Base-by-base conservation (phyloP, 2,329 filamentous ascomycete genomes). In the Dryadomyces quercus-mongolicae region DNA sequence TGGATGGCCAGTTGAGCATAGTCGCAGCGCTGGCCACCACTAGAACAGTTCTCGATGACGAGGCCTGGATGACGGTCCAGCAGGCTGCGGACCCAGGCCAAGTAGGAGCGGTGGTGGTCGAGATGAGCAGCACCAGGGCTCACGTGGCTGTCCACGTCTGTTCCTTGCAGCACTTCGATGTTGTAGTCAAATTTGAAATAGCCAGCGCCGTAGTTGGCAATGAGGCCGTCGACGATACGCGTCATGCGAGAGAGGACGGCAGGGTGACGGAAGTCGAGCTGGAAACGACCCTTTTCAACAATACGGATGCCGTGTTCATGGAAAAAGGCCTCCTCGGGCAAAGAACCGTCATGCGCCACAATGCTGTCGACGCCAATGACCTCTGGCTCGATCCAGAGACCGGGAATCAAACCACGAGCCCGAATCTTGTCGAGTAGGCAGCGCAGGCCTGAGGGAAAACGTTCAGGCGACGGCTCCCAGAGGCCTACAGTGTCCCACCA, bases 181-280 rank as follows among this genome's bases (percentile, higher is more conserved):
- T 69, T 69, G 55, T 68, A 68, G 55, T 69, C 67, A 45, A 68
- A 68, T 45, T 68, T 69, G 60, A 68, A 68, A 49, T 65, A 68
- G 0, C 65, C 62, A 4, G 59, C 64, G 0, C 64, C 65, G 15
- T 63, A 66, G 1, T 66, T 46, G 2, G 44, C 38, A 0, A 68
- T 60, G 0, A 65, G 57, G 0, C 58, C 51, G 18, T 64, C 57
- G 10, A 68, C 57, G 9, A 67, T 56, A 2, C 47, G 38, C 6
- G 61, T 55, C 60, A 68, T 63, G 9, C 55, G 56, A 4, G 57
- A 51, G 2, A 55, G 56, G 0, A 68, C 66, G 0, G 54, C 61
- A 0, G 59, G 52, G 40, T 67, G 64, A 1, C 66, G 61, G 54
- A 58, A 68, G 54, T 69, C 67, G 1, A 69, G 61, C 50, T 69